A percentile compares a stretch with the other conserved stretches of the same genome.
Evolutionary conservation across 371 early-diverging fungal species (phyloP).

Genomic region (Haplosporangium sp.): DNA sequence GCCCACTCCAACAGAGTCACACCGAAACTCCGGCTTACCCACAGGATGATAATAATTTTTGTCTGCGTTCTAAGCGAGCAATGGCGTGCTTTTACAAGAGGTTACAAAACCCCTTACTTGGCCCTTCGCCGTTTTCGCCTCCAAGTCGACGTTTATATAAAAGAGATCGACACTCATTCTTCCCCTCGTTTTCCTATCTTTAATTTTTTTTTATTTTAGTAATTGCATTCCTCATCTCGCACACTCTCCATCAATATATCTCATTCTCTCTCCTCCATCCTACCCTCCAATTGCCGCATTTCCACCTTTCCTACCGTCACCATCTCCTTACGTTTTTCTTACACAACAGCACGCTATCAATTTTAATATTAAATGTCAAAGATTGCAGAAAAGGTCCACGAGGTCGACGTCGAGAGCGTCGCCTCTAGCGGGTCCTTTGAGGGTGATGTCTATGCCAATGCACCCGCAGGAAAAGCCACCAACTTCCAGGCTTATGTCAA

Average conservation of each 20-base stretch:
- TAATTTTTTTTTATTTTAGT: neutral
- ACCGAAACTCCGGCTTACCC: neutral
- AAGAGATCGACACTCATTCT: neutral
- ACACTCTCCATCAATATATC: neutral
- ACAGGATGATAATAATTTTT: neutral
- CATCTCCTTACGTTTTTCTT: neutral
- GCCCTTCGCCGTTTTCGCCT: no score
- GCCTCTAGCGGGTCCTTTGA: slow-evolving; percentile 30
- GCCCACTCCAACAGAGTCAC: neutral
- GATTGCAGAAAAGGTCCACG: slow-evolving; percentile 27
- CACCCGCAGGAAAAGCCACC: slow-evolving; percentile 45
- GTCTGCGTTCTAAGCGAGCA: neutral
- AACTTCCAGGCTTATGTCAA: slow-evolving; percentile 68
- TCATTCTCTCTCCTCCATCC: neutral
- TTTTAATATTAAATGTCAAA: slow-evolving; percentile 15
- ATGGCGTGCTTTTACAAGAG: neutral
- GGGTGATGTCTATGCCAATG: slow-evolving; percentile 34
- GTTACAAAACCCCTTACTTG: neutral
- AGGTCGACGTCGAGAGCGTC: slow-evolving; percentile 45
- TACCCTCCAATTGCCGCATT: neutral
- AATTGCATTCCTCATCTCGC: no score
- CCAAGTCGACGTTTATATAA: neutral
- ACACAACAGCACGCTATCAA: neutral
- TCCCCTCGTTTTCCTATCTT: neutral
- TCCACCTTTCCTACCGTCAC: neutral